Conservation (phyloP, 805 yeast species). For the Metschnikowia sp. region DNA sequence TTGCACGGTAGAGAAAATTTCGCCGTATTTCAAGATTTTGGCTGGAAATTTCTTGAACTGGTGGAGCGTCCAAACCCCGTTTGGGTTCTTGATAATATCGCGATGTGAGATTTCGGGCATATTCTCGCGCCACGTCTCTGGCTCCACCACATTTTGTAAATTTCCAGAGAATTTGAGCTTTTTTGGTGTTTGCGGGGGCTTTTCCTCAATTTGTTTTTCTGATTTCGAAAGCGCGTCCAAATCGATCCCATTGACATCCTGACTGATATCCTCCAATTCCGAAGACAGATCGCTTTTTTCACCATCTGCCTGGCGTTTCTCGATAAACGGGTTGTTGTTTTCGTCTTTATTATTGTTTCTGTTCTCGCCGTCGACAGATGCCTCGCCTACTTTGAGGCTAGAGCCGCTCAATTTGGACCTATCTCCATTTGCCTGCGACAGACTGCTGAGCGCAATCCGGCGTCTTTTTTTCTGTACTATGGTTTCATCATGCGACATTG, state of each 20-base stretch:
- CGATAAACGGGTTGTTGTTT: background rate
- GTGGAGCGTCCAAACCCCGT: slow-evolving; percentile 54
- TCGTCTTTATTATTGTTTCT: too few relatives aligned
- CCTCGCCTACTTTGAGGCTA: background rate
- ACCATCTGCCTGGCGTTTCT: background rate
- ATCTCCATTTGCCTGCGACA: slow-evolving; percentile 2
- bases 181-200: background rate
- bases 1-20: slow-evolving; percentile 29
- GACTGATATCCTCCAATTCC: slow-evolving; percentile 23
- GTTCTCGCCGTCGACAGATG: background rate
- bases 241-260: slow-evolving; percentile 11
- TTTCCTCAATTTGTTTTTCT: background rate
- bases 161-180: background rate
- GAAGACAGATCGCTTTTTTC: slow-evolving; percentile 12
- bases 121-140: background rate
- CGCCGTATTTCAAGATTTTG: slow-evolving; percentile 26
- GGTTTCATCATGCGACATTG: slow-evolving; percentile 24
- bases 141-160: background rate
- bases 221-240: slow-evolving; percentile 2
- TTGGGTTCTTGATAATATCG: slow-evolving; percentile 14
- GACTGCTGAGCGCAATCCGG: slow-evolving; percentile 2
- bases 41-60: slow-evolving; percentile 53
- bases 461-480: slow-evolving; percentile 22
- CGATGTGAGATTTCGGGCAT: background rate
- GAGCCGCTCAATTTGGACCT: background rate